Evolutionary conservation across 192 early-diverging fungal genomes (phyloP), one percentile per base, ranked within the genome.

Genomic region (Entomortierella chlamydospora): DNA sequence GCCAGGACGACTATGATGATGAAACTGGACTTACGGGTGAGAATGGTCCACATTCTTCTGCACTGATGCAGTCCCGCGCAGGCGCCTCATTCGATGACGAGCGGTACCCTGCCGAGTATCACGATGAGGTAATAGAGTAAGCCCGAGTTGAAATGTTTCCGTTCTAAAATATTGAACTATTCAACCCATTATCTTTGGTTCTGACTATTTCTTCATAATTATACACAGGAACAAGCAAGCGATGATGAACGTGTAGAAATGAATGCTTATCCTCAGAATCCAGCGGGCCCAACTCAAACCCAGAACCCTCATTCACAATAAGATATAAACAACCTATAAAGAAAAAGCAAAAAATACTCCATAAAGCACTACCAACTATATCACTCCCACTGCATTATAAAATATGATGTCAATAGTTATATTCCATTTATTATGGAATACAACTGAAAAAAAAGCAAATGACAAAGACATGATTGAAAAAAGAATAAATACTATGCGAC

Each of bases 51-150:
- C 76, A 79, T 47, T 70, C 76, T 4, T 78, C 74, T 7, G 66
- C 74, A 4, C 39, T 78, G 37, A 78, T 78, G 74, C 74, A 70
- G n/a, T 70, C 61, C 11, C 67, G 76, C 30, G 76, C 66, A 1
- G 68, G 51, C 2, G 76, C 58, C 12, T 79, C 76, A 37, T 79
- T 79, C 66, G 76, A 79, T n/a, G 76, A 79, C 18, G 76, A 79
- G n/a, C 61, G 76, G 15, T 79, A 60, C 39, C 65, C 73, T 11
- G 34, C 53, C 17, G 39, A 25, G 8, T 77, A 77, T 39, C 63
- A 42, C 28, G 73, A 77, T 28, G 73, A 77, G 59, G 73, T 77
- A 68, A 23, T 12, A 28, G 9, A 13, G n/a, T n/a, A n/a, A n/a
- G n/a, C n/a, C n/a, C n/a, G n/a, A n/a, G n/a, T n/a, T n/a, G n/a